phyloP scores from a whole-genome alignment of 805 yeast genomes.

The Kodamaea sagamina region DNA sequence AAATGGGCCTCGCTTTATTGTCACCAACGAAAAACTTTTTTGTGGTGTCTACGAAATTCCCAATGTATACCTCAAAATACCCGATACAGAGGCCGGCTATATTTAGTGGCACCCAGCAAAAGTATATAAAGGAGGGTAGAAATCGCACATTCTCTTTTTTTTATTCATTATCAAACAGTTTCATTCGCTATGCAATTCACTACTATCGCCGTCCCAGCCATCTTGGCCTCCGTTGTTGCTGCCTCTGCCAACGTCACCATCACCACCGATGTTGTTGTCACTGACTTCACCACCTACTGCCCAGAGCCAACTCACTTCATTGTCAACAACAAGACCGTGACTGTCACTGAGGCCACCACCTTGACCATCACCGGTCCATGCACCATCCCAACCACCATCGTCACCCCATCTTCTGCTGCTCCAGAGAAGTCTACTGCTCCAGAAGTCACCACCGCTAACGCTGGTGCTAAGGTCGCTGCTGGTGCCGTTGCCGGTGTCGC shows the following conservation, averaged over 20 bases:
- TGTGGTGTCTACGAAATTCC: background rate
- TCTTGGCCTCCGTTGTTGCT: slow-evolving; percentile 46
- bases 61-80: slow-evolving; percentile 1
- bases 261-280: slow-evolving; percentile 58
- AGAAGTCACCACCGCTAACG: slow-evolving; percentile 24
- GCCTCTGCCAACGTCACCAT: slow-evolving; percentile 50
- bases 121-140: slow-evolving; percentile 5
- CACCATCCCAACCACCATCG: slow-evolving; percentile 57
- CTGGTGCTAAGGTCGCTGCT: slow-evolving; percentile 45
- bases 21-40: no score
- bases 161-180: slow-evolving; percentile 6
- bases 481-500: slow-evolving; percentile 56
- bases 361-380: slow-evolving; percentile 87
- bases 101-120: slow-evolving; percentile 2
- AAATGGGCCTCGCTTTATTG: no score
- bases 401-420: slow-evolving; percentile 22
- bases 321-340: slow-evolving; percentile 68
- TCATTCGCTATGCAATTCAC: slow-evolving; percentile 37
- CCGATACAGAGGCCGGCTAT: background rate
- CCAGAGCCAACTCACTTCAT: slow-evolving; percentile 69
- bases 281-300: slow-evolving; percentile 80
- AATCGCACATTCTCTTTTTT: background rate
- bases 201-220: slow-evolving; percentile 37
- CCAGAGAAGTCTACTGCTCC: slow-evolving; percentile 14
- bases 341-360: slow-evolving; percentile 78